phyloP scores from a whole-genome alignment of 2,329 filamentous ascomycete species.

The Epichloe coenophiala region DNA sequence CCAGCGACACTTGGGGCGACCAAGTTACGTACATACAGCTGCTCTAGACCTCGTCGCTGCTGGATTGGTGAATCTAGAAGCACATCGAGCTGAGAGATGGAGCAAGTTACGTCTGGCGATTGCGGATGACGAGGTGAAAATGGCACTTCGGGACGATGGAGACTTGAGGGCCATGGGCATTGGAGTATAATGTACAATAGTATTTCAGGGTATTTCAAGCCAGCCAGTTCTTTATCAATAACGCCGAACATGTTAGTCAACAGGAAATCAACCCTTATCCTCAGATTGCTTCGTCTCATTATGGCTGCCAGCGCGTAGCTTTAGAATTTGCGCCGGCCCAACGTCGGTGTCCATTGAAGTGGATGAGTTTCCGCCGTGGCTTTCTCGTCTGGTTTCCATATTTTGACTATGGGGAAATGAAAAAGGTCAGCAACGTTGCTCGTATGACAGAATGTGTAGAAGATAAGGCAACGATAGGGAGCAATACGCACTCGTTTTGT shows the following conservation, averaged over 20 bases:
- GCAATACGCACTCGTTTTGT: slow-evolving; percentile 64
- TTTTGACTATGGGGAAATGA: slow-evolving; percentile 51
- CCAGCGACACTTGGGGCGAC: slow-evolving; percentile 19
- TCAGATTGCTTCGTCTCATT: not conserved
- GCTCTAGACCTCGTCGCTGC: slow-evolving; percentile 76
- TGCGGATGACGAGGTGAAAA: slow-evolving; percentile 79
- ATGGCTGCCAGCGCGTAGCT: not conserved
- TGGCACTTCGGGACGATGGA: slow-evolving; percentile 76
- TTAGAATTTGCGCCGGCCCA: slow-evolving; percentile 64
- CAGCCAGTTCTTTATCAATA: not conserved
- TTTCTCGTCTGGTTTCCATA: slow-evolving; percentile 88
- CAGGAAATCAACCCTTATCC: not conserved
- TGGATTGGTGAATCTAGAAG: slow-evolving; percentile 76
- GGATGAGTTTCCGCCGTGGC: slow-evolving; percentile 88
- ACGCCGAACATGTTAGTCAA: not conserved
- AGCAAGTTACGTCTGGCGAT: slow-evolving; percentile 78
- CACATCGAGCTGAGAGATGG: slow-evolving; percentile 66
- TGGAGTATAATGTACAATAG: slow-evolving; percentile 19
- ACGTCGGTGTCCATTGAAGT: slow-evolving; percentile 76
- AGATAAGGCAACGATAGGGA: not conserved
- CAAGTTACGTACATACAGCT: slow-evolving; percentile 46
- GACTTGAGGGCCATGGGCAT: slow-evolving; percentile 74
- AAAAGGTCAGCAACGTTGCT: slow-evolving; percentile 38
- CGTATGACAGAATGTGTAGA: slow-evolving; percentile 4
- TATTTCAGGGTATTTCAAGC: slow-evolving; percentile 8